Percentiles rank a stretch among this genome's conserved stretches.
Evolutionary conservation across 495 filamentous ascomycete genomes (phyloP).

Genomic region (Podospora anserina): DNA sequence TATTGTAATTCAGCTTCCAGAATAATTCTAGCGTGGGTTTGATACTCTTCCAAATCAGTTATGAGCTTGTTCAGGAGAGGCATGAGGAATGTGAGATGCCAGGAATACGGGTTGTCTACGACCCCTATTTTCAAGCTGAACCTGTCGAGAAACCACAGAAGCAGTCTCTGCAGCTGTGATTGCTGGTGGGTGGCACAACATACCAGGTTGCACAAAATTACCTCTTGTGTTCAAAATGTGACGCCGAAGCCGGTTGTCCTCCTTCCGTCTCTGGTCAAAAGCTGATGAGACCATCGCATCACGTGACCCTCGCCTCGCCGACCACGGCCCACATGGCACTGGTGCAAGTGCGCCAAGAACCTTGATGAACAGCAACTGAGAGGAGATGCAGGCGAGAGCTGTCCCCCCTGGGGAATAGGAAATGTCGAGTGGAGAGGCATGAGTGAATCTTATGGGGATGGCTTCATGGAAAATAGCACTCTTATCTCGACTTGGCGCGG

Average conservation of each 20-base stretch:
- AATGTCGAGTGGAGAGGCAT: not conserved
- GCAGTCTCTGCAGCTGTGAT: too few relatives aligned
- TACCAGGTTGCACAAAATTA: not conserved
- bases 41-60: not conserved
- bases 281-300: not conserved
- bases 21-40: slow-evolving; percentile 2
- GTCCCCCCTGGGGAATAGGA: not conserved
- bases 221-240: not conserved
- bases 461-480: not conserved
- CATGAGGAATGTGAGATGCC: not conserved
- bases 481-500: not conserved
- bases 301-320: slow-evolving; percentile 2
- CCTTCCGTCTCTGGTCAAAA: not conserved
- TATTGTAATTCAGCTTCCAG: not conserved
- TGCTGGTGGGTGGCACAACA: not conserved
- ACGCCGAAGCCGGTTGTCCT: not conserved
- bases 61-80: not conserved
- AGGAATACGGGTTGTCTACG: not conserved
- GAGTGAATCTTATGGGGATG: not conserved
- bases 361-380: slow-evolving; percentile 5
- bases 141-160: too few relatives aligned
- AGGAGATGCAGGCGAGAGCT: not conserved
- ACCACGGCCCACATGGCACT: slow-evolving; percentile 1
- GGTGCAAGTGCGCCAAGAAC: not conserved
- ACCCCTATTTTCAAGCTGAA: too few relatives aligned